Evolutionary conservation across 352 stramenopile genomes (phyloP), one percentile per base, ranked within the genome.

Genomic region (Aphanomyces astaci): DNA sequence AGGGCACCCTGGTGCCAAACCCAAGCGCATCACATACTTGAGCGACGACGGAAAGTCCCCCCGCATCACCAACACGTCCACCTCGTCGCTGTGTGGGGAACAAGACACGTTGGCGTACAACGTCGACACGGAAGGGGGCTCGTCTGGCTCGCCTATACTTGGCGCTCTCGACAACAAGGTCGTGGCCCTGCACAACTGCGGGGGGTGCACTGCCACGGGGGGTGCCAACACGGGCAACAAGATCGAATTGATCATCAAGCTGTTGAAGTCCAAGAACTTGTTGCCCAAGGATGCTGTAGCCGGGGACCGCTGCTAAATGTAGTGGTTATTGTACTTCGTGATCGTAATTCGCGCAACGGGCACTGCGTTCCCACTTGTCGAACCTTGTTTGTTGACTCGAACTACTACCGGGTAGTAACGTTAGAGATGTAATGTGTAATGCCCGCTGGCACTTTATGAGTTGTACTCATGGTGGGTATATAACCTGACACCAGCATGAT

Each of bases 221-320:
- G 39, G 39, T 46, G 70, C 62, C 22, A 81, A 81, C 40, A 40
- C 55, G 2, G 76, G n/a, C n/a, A n/a, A n/a, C n/a, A n/a, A n/a
- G n/a, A n/a, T n/a, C n/a, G n/a, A n/a, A n/a, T n/a, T n/a, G n/a
- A n/a, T n/a, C n/a, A n/a, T n/a, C n/a, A n/a, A n/a, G n/a, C n/a
- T n/a, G n/a, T n/a, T n/a, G n/a, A n/a, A n/a, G 73, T n/a, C n/a
- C n/a, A n/a, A n/a, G n/a, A n/a, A n/a, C n/a, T n/a, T n/a, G n/a
- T n/a, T n/a, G n/a, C n/a, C n/a, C n/a, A n/a, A n/a, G n/a, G n/a
- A n/a, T n/a, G n/a, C n/a, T n/a, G n/a, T n/a, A n/a, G 73, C 79
- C 51, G 72, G 73, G 24, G 78, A 76, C 48, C 72, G 79, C 9
- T 56, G 70, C n/a, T n/a, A n/a, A n/a, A n/a, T n/a, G n/a, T n/a